Percentiles rank a stretch among this genome's conserved stretches.
These are phyloP conservation scores for Malassezia obtusa DNA, from an alignment of 1,284 basidiomycete species.

Conservation along the genomic window DNA sequence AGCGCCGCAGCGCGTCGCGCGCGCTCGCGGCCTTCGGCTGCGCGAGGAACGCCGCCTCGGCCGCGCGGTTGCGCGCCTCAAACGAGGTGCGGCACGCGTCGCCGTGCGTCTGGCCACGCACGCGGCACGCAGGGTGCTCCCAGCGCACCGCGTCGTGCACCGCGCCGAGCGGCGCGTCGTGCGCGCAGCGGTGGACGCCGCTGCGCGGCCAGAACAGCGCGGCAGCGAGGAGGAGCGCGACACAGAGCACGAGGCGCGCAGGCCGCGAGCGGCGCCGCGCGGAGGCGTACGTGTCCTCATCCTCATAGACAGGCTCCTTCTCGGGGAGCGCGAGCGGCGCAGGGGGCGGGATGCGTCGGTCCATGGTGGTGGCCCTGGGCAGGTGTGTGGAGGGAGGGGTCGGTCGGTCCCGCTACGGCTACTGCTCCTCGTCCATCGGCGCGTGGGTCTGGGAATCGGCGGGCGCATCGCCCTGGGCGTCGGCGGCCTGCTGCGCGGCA, in stretches of 20 bases:
- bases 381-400: too few relatives aligned
- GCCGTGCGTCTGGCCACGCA: neutral
- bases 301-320: too few relatives aligned
- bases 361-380: too few relatives aligned
- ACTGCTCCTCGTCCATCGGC: conserved; percentile 8
- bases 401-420: too few relatives aligned
- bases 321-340: too few relatives aligned
- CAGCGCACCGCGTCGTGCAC: neutral
- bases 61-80: neutral
- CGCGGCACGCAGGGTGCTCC: neutral
- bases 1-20: conserved; percentile 25
- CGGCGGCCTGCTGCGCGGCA: conserved; percentile 1
- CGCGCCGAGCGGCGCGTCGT: neutral
- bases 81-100: neutral
- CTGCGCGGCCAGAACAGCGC: too few relatives aligned
- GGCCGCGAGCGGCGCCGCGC: neutral
- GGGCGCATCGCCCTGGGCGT: neutral
- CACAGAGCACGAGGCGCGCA: neutral
- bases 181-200: too few relatives aligned
- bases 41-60: conserved; percentile 22
- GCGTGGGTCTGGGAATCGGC: neutral
- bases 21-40: conserved; percentile 23
- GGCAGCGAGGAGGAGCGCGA: neutral
- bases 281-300: too few relatives aligned
- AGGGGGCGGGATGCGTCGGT: too few relatives aligned